A percentile compares a stretch with the other conserved stretches of the same genome.
These are phyloP conservation scores for Maudiozyma barnettii DNA, from an alignment of 805 yeast genomes.

Conservation along the genomic window DNA sequence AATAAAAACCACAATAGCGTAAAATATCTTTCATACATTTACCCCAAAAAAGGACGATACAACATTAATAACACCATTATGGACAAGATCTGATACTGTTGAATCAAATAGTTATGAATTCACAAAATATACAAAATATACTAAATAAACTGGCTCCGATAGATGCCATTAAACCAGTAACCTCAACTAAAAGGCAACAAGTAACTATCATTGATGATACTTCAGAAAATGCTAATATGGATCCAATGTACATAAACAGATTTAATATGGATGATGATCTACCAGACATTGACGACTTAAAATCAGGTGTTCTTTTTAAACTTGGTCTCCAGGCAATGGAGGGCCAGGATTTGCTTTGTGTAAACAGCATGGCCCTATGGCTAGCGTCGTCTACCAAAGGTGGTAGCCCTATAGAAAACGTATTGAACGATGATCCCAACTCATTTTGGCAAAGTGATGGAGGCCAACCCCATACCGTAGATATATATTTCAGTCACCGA, in stretches of 20 bases:
- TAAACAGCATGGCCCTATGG: constrained; percentile 81
- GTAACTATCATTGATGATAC: constrained; percentile 12
- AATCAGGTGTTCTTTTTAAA: constrained; percentile 6
- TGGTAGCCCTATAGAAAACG: constrained; percentile 61
- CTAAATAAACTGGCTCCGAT: constrained; percentile 5
- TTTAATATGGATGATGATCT: constrained; percentile 7
- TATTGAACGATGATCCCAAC: constrained; percentile 63
- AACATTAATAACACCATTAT: too few relatives aligned
- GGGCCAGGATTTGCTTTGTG: constrained; percentile 49
- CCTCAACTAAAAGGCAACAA: too few relatives aligned
- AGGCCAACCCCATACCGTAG: constrained; percentile 71
- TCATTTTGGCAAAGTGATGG: constrained; percentile 96
- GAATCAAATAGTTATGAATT: neutral
- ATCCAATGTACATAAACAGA: constrained; percentile 13
- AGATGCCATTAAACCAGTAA: neutral
- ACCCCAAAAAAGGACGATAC: too few relatives aligned
- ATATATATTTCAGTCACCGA: constrained; percentile 68
- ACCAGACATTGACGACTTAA: neutral
- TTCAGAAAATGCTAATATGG: constrained; percentile 6
- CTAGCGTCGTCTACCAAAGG: constrained; percentile 64
- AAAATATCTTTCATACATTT: too few relatives aligned
- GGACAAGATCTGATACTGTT: neutral
- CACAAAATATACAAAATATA: neutral
- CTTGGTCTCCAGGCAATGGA: constrained; percentile 20
- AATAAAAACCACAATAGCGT: too few relatives aligned